phyloP scores from a whole-genome alignment of 225 moss, liverwort and hornwort genomes.

The Pseudisothecium myosuroides region DNA sequence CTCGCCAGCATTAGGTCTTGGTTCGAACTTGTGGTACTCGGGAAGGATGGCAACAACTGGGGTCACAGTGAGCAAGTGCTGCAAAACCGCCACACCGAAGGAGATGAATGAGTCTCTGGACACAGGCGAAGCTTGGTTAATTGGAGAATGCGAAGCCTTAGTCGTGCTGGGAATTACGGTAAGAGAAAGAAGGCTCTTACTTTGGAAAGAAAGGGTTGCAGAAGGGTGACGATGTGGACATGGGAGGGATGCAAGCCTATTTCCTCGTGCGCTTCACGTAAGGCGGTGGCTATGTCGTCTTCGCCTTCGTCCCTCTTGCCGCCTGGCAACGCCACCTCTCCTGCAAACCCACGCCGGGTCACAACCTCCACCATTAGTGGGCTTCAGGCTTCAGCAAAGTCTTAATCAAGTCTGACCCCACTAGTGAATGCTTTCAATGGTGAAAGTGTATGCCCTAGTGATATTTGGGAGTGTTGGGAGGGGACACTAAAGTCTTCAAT shows the following conservation, averaged over 20 bases:
- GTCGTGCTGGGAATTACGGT: not conserved
- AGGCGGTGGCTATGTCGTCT: slow-evolving; percentile 60
- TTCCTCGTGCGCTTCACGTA: slow-evolving; percentile 73
- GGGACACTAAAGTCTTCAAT: not conserved
- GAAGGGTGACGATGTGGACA: slow-evolving; percentile 46
- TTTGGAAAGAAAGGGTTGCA: slow-evolving; percentile 76
- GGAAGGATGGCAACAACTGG: slow-evolving; percentile 64
- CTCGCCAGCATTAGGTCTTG: slow-evolving; percentile 47
- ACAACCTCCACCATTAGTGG: not conserved
- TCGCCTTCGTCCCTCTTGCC: slow-evolving; percentile 78
- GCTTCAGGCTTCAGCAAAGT: not conserved
- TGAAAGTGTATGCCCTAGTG: not conserved
- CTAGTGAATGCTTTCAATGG: not conserved
- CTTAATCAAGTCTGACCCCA: not conserved
- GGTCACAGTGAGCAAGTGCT: slow-evolving; percentile 68
- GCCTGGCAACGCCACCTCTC: slow-evolving; percentile 81
- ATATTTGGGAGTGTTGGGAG: not conserved
- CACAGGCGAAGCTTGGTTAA: not conserved
- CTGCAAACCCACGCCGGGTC: not conserved
- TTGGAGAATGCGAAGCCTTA: not conserved
- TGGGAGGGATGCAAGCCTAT: slow-evolving; percentile 60
- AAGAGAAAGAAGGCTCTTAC: slow-evolving; percentile 1
- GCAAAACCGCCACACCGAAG: not conserved
- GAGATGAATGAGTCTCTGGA: not conserved
- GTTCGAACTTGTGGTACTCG: slow-evolving; percentile 40